Evolutionary conservation across 179 eudicot genomes (phyloP).

Genomic region (Vitellaria paradoxa): DNA sequence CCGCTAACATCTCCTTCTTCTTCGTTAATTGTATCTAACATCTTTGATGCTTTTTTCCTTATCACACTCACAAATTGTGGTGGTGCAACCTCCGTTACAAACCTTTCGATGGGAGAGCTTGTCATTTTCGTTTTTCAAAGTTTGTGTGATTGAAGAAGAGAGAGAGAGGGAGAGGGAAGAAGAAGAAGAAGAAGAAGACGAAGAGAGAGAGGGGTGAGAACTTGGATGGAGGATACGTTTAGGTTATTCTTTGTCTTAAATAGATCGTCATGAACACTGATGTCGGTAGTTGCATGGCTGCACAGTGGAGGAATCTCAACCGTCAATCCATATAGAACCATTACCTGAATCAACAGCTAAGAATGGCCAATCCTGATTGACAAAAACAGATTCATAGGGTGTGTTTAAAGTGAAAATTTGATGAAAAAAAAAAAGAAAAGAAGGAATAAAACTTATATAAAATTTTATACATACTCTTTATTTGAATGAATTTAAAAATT

Average conservation of each 20-base stretch:
- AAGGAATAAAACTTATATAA: too few species aligned
- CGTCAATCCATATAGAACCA: too few species aligned
- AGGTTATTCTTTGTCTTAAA: too few species aligned
- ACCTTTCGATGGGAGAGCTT: slow-evolving; percentile 27
- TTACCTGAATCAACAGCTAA: slow-evolving; percentile 2
- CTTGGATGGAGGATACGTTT: background rate
- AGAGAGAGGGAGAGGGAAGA: background rate
- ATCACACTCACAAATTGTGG: slow-evolving; percentile 31
- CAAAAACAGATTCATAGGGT: too few species aligned
- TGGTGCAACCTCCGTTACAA: slow-evolving; percentile 35
- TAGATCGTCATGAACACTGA: too few species aligned
- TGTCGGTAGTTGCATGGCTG: too few species aligned
- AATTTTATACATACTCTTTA: too few species aligned
- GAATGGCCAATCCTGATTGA: background rate
- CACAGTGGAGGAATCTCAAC: too few species aligned
- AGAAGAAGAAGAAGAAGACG: background rate
- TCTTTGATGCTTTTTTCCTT: slow-evolving; percentile 28
- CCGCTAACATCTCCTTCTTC: slow-evolving; percentile 20
- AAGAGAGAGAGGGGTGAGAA: background rate
- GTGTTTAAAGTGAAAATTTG: too few species aligned
- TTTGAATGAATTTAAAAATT: too few species aligned
- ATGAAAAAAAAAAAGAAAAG: too few species aligned
- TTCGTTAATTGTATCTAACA: slow-evolving; percentile 32
- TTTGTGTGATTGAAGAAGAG: background rate
- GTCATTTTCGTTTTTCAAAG: slow-evolving; percentile 17